Percentiles rank a stretch among this genome's conserved stretches.
Conservation (phyloP, 2,329 filamentous ascomycete species). For the Phaeophleospora eucalypticola region DNA sequence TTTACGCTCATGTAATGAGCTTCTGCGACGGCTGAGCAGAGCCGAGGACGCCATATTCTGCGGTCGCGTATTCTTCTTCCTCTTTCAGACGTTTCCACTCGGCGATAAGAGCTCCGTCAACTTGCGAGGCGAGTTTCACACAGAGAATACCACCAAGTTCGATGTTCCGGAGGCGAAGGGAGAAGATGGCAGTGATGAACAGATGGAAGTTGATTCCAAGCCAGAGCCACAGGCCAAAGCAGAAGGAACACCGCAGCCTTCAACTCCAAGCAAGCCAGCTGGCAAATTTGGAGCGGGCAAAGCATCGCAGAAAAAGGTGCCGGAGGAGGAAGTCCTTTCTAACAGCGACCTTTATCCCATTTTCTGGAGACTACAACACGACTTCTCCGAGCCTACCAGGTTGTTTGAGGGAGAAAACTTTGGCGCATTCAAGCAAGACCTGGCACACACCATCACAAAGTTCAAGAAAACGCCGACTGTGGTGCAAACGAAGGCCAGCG, state of each 20-base stretch:
- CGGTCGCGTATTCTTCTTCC: conserved; percentile 94
- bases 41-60: conserved; percentile 97
- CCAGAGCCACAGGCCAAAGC: conserved; percentile 17
- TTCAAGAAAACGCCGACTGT: conserved; percentile 70
- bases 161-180: conserved; percentile 50
- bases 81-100: conserved; percentile 95
- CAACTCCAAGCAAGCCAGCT: conserved; percentile 21
- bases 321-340: conserved; percentile 53
- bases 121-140: conserved; percentile 88
- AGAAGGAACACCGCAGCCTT: conserved; percentile 16
- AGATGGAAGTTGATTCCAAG: conserved; percentile 62
- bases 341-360: conserved; percentile 76
- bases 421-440: conserved; percentile 57
- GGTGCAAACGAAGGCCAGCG: conserved; percentile 65
- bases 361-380: conserved; percentile 91
- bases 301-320: conserved; percentile 19
- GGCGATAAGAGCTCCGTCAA: conserved; percentile 98
- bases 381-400: conserved; percentile 83
- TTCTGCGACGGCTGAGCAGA: conserved; percentile 86
- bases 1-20: conserved; percentile 89
- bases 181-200: conserved; percentile 35
- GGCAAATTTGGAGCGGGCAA: conserved; percentile 26
- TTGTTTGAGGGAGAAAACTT: conserved; percentile 71
- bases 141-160: conserved; percentile 86
- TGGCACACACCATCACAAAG: conserved; percentile 62